Evolutionary conservation across 768 basidiomycete genomes (phyloP), one percentile per base, ranked within the genome.

Genomic region (Suillus bovinus): DNA sequence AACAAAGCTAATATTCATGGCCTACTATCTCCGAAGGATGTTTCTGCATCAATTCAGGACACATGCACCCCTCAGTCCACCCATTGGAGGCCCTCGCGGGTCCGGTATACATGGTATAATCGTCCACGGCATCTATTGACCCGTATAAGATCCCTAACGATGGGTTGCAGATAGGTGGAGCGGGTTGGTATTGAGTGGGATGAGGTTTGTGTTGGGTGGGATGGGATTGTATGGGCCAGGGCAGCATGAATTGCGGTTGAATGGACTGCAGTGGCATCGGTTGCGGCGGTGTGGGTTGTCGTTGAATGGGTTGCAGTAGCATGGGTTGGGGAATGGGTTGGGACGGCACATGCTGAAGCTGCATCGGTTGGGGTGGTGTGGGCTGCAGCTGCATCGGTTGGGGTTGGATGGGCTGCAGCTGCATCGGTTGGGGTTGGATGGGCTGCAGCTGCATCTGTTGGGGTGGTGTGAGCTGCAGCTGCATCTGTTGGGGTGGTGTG

Each of bases 61-160:
- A 53, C 52, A 53, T 22, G n/a, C 52, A 53, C 9, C 52, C 52
- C n/a, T 53, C 52, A 14, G n/a, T 22, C 52, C 52, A 53, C n/a
- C 52, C 33, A 33, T 17, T 20, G 16, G 10, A 17, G 14, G 16
- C 16, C 16, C 38, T 39, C 38, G 38, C 16, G n/a, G 31, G 52
- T 7, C 11, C 33, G 13, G n/a, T 53, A 3, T 34, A 53, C 33
- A 53, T 34, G n/a, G 33, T 34, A 1, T 34, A 53, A 33, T 53
- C 52, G 3, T 33, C 11, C 52, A n/a, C n/a, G n/a, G 33, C 22
- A 14, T 53, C 52, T n/a, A 6, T 11, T 8, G 31, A 33, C n/a
- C 13, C 33, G n/a, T 53, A 31, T 33, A 53, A 53, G 8, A 22
- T 10, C 4, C 20, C 20, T 5, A 34, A 22, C 3, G 33, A n/a